phyloP scores from a whole-genome alignment of 345 rosid species.

The Draba incana region DNA sequence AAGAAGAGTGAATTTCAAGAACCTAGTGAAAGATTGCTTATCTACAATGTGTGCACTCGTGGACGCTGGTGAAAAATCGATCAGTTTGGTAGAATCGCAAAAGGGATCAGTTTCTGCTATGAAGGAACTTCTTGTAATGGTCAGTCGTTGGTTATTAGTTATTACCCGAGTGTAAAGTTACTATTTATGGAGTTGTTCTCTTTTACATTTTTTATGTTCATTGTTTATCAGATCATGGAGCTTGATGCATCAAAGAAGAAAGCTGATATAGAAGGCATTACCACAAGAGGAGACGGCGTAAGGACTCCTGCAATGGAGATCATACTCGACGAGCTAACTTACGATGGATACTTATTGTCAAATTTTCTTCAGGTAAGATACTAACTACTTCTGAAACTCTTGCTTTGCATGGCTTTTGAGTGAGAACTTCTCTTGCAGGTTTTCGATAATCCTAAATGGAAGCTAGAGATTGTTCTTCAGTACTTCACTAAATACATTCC shows the following conservation, averaged over 20 bases:
- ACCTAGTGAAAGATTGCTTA: slow-evolving; percentile 68
- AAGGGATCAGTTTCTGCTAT: slow-evolving; percentile 52
- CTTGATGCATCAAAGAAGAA: slow-evolving; percentile 72
- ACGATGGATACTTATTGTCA: slow-evolving; percentile 53
- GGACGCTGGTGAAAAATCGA: slow-evolving; percentile 43
- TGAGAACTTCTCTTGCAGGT: slow-evolving; percentile 48
- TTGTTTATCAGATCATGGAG: slow-evolving; percentile 64
- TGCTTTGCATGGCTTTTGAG: slow-evolving; percentile 8
- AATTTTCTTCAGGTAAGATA: slow-evolving; percentile 67
- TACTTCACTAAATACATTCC: slow-evolving; percentile 65
- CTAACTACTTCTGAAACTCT: slow-evolving; percentile 5
- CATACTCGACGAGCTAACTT: slow-evolving; percentile 71
- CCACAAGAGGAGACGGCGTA: slow-evolving; percentile 72
- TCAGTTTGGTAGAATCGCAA: slow-evolving; percentile 55
- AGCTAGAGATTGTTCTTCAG: slow-evolving; percentile 70
- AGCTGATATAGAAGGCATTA: slow-evolving; percentile 61
- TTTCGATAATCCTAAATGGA: slow-evolving; percentile 78
- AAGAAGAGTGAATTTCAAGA: slow-evolving; percentile 69
- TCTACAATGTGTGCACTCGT: slow-evolving; percentile 52
- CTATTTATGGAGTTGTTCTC: not conserved
- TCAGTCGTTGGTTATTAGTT: slow-evolving; percentile 31
- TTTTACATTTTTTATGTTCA: slow-evolving; percentile 15
- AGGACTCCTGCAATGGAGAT: slow-evolving; percentile 79
- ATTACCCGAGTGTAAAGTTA: not conserved
- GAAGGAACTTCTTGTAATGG: slow-evolving; percentile 69